Evolutionary conservation across 2,329 filamentous ascomycete genomes (phyloP).

Genomic region (Trichoderma gracile): DNA sequence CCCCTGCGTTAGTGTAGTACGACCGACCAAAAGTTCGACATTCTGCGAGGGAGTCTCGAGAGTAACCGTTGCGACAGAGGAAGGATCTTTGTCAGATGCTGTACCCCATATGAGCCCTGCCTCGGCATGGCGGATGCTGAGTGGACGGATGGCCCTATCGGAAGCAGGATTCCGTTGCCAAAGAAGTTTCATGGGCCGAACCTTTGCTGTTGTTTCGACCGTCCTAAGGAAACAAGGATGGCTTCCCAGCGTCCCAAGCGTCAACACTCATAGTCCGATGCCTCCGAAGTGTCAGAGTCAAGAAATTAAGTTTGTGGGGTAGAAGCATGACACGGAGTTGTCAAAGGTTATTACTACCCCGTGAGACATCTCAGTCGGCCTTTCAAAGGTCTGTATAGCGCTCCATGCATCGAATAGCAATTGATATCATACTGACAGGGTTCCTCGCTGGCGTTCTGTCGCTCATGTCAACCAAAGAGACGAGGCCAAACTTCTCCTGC

Average conservation of each 20-base stretch:
- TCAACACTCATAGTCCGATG: not conserved
- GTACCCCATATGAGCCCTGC: conserved; percentile 6
- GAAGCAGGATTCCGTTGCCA: not conserved
- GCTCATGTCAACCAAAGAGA: not conserved
- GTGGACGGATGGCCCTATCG: not conserved
- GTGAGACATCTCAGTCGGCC: too few relatives aligned
- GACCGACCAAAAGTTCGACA: not conserved
- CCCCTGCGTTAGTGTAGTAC: conserved; percentile 25
- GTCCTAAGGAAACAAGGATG: not conserved
- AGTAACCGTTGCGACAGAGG: not conserved
- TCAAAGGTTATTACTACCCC: not conserved
- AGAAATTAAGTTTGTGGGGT: not conserved
- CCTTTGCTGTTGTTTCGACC: not conserved
- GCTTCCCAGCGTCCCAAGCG: not conserved
- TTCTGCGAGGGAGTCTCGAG: not conserved
- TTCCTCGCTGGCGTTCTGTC: not conserved
- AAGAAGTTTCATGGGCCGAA: not conserved
- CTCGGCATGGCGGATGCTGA: not conserved
- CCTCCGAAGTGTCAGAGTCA: not conserved
- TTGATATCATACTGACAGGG: not conserved
- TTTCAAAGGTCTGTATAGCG: too few relatives aligned
- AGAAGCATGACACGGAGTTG: not conserved
- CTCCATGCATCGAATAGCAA: not conserved
- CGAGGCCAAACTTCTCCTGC: not conserved
- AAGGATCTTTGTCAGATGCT: conserved; percentile 11